Conservation (phyloP, 2,329 filamentous ascomycete species). For the Ceratocystiopsis brevicomis region DNA sequence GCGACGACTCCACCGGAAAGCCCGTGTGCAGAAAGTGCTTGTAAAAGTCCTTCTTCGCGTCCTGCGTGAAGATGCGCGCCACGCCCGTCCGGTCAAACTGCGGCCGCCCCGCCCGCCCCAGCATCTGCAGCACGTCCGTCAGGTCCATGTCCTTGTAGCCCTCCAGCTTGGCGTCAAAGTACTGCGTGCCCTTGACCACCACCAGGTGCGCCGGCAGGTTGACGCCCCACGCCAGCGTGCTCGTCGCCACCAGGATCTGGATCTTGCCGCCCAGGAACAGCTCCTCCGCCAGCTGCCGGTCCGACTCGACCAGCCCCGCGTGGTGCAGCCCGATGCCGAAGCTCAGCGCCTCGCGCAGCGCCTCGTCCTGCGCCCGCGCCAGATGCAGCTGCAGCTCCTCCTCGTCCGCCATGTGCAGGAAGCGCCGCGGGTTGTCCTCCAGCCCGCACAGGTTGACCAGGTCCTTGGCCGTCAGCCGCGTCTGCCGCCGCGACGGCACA, state of each 20-base stretch:
- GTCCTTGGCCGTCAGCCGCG: conserved; percentile 83
- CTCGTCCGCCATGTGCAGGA: conserved; percentile 87
- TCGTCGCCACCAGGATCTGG: conserved; percentile 87
- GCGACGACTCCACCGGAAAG: conserved; percentile 88
- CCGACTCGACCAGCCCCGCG: conserved; percentile 86
- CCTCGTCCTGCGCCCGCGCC: conserved; percentile 79
- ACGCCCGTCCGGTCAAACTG: conserved; percentile 95
- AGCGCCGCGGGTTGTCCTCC: conserved; percentile 91
- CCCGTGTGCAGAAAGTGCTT: conserved; percentile 98
- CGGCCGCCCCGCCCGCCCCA: conserved; percentile 83
- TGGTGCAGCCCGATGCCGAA: conserved; percentile 97
- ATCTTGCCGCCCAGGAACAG: conserved; percentile 96
- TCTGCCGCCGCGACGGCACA: conserved; percentile 87
- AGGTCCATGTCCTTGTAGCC: conserved; percentile 98
- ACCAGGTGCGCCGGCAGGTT: conserved; percentile 93
- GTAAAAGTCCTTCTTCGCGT: conserved; percentile 96
- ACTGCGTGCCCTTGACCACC: conserved; percentile 95
- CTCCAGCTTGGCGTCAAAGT: conserved; percentile 93
- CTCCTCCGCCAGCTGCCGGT: conserved; percentile 80
- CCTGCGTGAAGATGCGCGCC: conserved; percentile 91
- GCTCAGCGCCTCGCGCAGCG: conserved; percentile 78
- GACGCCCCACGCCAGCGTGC: conserved; percentile 93
- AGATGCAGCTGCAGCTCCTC: conserved; percentile 82
- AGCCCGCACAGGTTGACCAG: conserved; percentile 95
- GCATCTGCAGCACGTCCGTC: conserved; percentile 94